Evolutionary conservation across 2,329 filamentous ascomycete species (phyloP).

Genomic region (Cladophialophora bantiana): DNA sequence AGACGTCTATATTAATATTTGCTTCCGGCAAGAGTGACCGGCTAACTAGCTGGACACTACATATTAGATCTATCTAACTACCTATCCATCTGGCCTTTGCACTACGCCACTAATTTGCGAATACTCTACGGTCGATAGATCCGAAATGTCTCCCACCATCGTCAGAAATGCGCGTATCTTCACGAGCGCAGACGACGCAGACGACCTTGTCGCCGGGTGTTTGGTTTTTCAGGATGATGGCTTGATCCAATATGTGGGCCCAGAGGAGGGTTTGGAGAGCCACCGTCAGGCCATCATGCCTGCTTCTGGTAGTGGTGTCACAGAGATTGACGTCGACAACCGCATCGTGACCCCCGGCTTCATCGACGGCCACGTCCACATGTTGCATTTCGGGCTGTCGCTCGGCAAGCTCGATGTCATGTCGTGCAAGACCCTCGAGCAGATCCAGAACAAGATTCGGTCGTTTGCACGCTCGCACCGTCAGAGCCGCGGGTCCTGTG

Average conservation of each 20-base stretch:
- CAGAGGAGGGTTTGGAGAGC: constrained; percentile 34
- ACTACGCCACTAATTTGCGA: too few relatives aligned
- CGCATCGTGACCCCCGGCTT: constrained; percentile 55
- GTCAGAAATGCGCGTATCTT: constrained; percentile 47
- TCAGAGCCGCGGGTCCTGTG: constrained; percentile 54
- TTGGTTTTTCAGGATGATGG: constrained; percentile 51
- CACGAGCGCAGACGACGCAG: constrained; percentile 28
- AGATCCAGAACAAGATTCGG: constrained; percentile 53
- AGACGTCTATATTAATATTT: too few relatives aligned
- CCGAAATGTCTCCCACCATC: not conserved
- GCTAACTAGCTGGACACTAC: too few relatives aligned
- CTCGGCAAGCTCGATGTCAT: constrained; percentile 54
- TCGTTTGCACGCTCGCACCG: constrained; percentile 49
- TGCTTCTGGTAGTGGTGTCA: constrained; percentile 20
- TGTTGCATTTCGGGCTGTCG: constrained; percentile 56
- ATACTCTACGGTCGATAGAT: too few relatives aligned
- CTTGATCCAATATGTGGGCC: constrained; percentile 53
- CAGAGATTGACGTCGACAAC: constrained; percentile 46
- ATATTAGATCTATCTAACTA: too few relatives aligned
- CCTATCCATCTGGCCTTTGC: too few relatives aligned
- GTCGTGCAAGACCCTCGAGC: constrained; percentile 50
- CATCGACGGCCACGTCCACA: constrained; percentile 59
- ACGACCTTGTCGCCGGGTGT: constrained; percentile 22
- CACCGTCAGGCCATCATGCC: constrained; percentile 36
- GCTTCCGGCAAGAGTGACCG: too few relatives aligned